Conservation (phyloP, 306 rosid species). For the Gillenia trifoliata region DNA sequence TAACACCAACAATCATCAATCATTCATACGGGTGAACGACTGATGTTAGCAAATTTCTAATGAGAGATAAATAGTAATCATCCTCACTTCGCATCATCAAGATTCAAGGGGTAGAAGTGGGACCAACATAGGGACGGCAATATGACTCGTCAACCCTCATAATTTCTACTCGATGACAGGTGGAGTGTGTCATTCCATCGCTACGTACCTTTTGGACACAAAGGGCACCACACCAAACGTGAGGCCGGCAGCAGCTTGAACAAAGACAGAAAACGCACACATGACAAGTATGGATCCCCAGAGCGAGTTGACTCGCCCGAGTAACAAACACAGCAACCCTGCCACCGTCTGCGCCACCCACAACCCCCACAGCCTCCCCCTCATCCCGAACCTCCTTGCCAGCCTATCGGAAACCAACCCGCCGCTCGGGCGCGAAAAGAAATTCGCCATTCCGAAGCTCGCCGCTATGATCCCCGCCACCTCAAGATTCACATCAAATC, state of each 20-base stretch:
- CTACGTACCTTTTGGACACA: conserved; percentile 40
- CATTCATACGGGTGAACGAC: background rate
- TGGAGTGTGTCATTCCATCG: background rate
- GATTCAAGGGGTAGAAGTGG: background rate
- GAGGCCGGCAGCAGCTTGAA: conserved; percentile 55
- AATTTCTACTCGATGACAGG: background rate
- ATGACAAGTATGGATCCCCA: conserved; percentile 45
- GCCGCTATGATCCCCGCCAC: conserved; percentile 50
- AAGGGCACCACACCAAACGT: conserved; percentile 57
- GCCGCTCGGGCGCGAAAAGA: conserved; percentile 50
- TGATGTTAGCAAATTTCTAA: background rate
- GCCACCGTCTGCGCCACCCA: conserved; percentile 47
- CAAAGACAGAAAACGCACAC: conserved; percentile 44
- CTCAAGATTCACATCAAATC: conserved; percentile 40
- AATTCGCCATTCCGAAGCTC: conserved; percentile 52
- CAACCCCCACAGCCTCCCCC: conserved; percentile 55
- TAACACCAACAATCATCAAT: background rate
- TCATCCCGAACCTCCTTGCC: conserved; percentile 49
- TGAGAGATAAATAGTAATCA: background rate
- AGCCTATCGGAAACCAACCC: conserved; percentile 44
- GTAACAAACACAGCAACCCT: conserved; percentile 41
- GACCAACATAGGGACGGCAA: background rate
- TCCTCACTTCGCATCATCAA: background rate
- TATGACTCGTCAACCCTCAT: background rate
- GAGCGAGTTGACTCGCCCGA: conserved; percentile 38